These are phyloP conservation scores for Phytopythium oedochilum DNA, from an alignment of 352 stramenopile genomes.

Conservation along the genomic window DNA sequence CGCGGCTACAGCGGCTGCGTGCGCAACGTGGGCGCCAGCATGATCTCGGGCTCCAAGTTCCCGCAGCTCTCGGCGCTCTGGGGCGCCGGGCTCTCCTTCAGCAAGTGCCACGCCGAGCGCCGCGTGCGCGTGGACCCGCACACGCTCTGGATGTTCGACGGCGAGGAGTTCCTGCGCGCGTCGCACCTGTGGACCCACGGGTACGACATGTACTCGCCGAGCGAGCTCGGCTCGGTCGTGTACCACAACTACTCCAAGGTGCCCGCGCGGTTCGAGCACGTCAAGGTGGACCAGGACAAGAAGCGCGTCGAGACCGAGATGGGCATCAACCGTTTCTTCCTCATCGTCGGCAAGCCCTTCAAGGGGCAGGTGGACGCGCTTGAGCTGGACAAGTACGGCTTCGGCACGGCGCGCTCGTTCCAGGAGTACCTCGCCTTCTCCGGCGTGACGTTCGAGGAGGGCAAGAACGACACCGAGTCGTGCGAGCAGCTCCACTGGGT, in stretches of 20 bases:
- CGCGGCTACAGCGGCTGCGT: slow-evolving; percentile 63
- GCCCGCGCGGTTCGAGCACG: slow-evolving; percentile 51
- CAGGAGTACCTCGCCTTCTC: slow-evolving; percentile 58
- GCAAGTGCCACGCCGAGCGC: slow-evolving; percentile 80
- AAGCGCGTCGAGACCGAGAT: slow-evolving; percentile 51
- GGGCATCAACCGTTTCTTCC: slow-evolving; percentile 49
- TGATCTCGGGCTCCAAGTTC: slow-evolving; percentile 70
- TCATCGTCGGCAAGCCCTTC: slow-evolving; percentile 50
- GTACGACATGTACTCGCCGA: slow-evolving; percentile 73
- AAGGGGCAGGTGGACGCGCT: slow-evolving; percentile 52
- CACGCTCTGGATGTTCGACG: slow-evolving; percentile 77
- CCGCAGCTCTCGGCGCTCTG: slow-evolving; percentile 71
- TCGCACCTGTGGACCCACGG: slow-evolving; percentile 59
- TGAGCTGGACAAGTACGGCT: slow-evolving; percentile 58
- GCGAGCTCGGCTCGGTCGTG: slow-evolving; percentile 45
- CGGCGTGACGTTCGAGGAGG: slow-evolving; percentile 40
- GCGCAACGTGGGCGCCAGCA: slow-evolving; percentile 72
- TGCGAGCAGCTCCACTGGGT: slow-evolving; percentile 72
- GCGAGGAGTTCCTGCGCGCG: slow-evolving; percentile 62
- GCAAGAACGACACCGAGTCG: slow-evolving; percentile 48
- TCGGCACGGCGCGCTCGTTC: slow-evolving; percentile 49
- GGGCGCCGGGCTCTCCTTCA: slow-evolving; percentile 77
- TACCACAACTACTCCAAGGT: slow-evolving; percentile 80
- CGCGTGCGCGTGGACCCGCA: slow-evolving; percentile 73
- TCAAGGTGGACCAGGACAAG: slow-evolving; percentile 34